These are phyloP conservation scores for Hemisphaericaspora nanyangensis DNA, from an alignment of 805 yeast genomes.

Conservation along the genomic window DNA sequence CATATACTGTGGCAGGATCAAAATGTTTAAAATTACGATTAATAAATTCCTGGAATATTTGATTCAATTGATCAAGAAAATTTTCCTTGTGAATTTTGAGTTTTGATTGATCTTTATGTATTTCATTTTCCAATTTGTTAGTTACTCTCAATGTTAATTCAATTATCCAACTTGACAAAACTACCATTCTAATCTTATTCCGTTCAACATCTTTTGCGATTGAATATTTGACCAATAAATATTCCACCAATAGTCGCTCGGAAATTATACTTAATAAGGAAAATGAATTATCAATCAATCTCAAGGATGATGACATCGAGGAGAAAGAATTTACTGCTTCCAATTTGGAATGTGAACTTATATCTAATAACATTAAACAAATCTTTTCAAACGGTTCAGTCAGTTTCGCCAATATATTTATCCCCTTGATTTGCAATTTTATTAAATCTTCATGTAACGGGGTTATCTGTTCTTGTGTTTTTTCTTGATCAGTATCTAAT, in stretches of 20 bases:
- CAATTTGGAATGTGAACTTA: not conserved
- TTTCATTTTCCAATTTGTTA: constrained; percentile 31
- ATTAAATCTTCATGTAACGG: constrained; percentile 9
- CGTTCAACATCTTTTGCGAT: constrained; percentile 20
- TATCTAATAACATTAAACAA: constrained; percentile 45
- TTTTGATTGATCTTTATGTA: not conserved
- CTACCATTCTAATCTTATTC: constrained; percentile 31
- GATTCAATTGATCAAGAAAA: constrained; percentile 8
- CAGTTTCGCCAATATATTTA: constrained; percentile 52
- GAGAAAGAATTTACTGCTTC: not conserved
- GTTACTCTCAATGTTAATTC: constrained; percentile 52
- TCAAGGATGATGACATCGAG: not conserved
- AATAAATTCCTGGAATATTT: constrained; percentile 47
- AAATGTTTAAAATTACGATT: constrained; percentile 41
- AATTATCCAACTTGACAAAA: constrained; percentile 64
- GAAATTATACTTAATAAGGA: constrained; percentile 11
- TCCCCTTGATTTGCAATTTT: constrained; percentile 38
- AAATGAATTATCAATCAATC: constrained; percentile 4
- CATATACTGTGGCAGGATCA: constrained; percentile 69
- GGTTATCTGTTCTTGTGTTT: too few species aligned
- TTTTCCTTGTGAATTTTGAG: constrained; percentile 2
- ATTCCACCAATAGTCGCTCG: constrained; percentile 29
- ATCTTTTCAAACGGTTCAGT: constrained; percentile 66
- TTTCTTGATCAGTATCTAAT: constrained; percentile 11
- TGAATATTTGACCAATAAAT: constrained; percentile 27